Evolutionary conservation across 371 early-diverging fungal species (phyloP).

Genomic region (Mortierella sp.): DNA sequence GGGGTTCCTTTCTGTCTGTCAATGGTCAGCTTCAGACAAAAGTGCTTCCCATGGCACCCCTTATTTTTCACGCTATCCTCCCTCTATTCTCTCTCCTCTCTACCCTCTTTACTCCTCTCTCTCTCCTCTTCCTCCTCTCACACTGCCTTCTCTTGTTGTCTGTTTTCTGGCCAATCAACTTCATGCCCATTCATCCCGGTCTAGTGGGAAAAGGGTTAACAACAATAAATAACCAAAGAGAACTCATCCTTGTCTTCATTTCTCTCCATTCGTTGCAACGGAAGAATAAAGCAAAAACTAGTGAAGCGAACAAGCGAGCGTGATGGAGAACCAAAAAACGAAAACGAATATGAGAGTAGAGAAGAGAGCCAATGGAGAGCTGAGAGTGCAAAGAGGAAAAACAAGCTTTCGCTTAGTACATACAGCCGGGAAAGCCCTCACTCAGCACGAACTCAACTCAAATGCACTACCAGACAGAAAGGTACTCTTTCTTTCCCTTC

Average conservation of each 20-base stretch:
- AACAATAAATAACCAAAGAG: neutral
- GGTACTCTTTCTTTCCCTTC: neutral
- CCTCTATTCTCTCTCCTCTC: neutral
- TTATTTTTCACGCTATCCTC: neutral
- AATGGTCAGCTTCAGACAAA: neutral
- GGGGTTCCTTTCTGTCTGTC: neutral
- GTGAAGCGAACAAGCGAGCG: neutral
- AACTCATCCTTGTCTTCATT: neutral
- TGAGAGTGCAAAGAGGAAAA: neutral
- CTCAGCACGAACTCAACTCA: neutral
- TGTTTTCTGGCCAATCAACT: neutral
- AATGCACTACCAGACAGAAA: neutral
- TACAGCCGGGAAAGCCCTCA: neutral
- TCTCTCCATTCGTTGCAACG: constrained; percentile 3
- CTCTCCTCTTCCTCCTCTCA: neutral
- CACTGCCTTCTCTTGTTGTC: neutral
- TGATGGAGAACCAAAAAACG: neutral
- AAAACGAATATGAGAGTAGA: neutral
- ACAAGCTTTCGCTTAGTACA: neutral
- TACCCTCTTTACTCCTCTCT: neutral
- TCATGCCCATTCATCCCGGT: neutral
- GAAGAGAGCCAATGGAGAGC: constrained; percentile 3
- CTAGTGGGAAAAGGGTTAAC: neutral
- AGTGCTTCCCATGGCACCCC: neutral
- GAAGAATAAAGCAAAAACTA: neutral